Percentiles rank a stretch among this genome's conserved stretches.
phyloP scores from a whole-genome alignment of 2,329 filamentous ascomycete genomes.

The Pseudogymnoascus sp. region DNA sequence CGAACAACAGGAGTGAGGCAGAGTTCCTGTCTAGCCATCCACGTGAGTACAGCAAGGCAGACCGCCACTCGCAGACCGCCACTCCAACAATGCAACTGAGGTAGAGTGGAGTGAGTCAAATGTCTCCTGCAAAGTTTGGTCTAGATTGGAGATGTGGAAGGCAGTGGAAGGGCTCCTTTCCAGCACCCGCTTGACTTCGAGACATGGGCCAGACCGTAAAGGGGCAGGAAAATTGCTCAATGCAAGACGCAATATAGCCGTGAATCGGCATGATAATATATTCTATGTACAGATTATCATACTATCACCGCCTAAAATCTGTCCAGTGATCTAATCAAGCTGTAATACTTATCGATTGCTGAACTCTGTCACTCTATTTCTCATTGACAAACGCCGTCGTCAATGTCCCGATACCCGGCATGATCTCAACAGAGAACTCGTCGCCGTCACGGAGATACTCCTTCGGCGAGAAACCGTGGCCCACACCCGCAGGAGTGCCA shows the following conservation, averaged over 20 bases:
- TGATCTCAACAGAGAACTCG: conserved; percentile 43
- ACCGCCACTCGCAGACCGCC: not conserved
- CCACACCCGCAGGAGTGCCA: conserved; percentile 39
- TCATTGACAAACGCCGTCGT: conserved; percentile 37
- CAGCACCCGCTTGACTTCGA: not conserved
- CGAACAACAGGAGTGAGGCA: not conserved
- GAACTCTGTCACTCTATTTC: conserved; percentile 15
- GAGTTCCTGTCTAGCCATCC: not conserved
- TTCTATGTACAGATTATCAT: conserved; percentile 8
- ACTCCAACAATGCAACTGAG: not conserved
- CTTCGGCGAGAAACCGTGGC: conserved; percentile 30
- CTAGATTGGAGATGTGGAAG: not conserved
- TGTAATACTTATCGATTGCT: conserved; percentile 9
- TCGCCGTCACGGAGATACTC: conserved; percentile 41
- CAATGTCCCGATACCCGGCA: conserved; percentile 44
- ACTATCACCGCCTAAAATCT: not conserved
- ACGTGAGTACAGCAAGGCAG: not conserved
- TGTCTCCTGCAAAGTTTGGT: not conserved
- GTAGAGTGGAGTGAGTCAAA: not conserved
- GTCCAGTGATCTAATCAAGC: conserved; percentile 14
- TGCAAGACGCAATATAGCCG: not conserved
- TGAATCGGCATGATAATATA: not conserved
- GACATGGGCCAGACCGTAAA: not conserved
- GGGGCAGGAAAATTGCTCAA: not conserved
- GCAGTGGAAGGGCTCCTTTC: not conserved